Percentiles rank a stretch among this genome's conserved stretches.
phyloP scores from a whole-genome alignment of 225 moss, liverwort and hornwort species.

The Bryoerythrophyllum caledonicum region DNA sequence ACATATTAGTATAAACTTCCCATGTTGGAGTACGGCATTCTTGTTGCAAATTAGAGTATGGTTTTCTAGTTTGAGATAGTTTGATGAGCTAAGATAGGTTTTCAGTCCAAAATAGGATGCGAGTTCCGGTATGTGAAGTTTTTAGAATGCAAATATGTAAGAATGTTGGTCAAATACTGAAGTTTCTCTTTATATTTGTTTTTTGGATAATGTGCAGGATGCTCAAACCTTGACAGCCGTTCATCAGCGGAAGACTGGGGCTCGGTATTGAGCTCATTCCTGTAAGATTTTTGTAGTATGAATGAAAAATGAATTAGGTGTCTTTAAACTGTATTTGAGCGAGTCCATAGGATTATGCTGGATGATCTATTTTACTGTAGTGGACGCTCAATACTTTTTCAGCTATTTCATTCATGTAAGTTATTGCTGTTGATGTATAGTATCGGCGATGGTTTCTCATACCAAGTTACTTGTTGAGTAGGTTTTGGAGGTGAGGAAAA shows the following conservation, averaged over 20 bases:
- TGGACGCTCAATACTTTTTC: neutral
- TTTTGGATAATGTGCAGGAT: constrained; percentile 48
- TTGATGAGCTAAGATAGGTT: too few relatives aligned
- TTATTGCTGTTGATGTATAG: neutral
- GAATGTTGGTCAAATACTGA: neutral
- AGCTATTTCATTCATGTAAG: neutral
- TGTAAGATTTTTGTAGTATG: constrained; percentile 30
- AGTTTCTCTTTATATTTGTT: neutral
- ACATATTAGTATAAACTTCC: too few relatives aligned
- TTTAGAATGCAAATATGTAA: too few relatives aligned
- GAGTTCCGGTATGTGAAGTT: too few relatives aligned
- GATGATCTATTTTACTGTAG: neutral
- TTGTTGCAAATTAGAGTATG: too few relatives aligned
- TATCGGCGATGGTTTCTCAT: neutral
- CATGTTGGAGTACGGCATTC: too few relatives aligned
- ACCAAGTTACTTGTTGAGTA: neutral
- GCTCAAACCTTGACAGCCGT: constrained; percentile 69
- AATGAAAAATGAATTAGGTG: neutral
- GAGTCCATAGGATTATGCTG: neutral
- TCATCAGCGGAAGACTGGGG: constrained; percentile 83
- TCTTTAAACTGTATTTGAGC: neutral
- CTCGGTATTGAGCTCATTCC: constrained; percentile 53
- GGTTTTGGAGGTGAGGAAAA: neutral
- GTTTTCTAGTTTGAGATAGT: too few relatives aligned
- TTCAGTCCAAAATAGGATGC: neutral